These are phyloP conservation scores for Elsinoe fawcettii DNA, from an alignment of 2,329 filamentous ascomycete species.

Conservation along the genomic window DNA sequence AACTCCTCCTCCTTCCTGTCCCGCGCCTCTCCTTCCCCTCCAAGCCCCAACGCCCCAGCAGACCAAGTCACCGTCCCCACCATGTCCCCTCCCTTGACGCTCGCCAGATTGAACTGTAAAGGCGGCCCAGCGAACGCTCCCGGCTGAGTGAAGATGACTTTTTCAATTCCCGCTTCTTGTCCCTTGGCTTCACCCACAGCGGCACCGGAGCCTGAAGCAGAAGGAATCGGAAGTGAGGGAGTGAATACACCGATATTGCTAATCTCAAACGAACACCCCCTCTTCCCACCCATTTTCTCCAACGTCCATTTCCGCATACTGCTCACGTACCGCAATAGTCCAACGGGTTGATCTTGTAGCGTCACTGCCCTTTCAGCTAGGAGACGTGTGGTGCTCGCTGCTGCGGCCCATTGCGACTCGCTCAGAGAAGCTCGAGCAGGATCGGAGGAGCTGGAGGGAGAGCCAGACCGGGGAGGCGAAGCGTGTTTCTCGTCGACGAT, in stretches of 20 bases:
- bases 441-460: background rate
- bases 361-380: conserved; percentile 29
- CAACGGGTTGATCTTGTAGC: conserved; percentile 36
- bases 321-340: conserved; percentile 36
- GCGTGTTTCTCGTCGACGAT: conserved; percentile 27
- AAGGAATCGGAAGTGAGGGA: background rate
- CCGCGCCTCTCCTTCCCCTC: background rate
- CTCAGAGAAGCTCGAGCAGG: background rate
- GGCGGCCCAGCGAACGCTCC: conserved; percentile 33
- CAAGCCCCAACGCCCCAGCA: conserved; percentile 34
- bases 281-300: conserved; percentile 32
- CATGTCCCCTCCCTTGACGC: conserved; percentile 34
- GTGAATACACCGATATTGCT: conserved; percentile 40
- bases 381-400: conserved; percentile 26
- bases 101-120: conserved; percentile 37
- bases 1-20: conserved; percentile 28
- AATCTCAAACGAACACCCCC: conserved; percentile 39
- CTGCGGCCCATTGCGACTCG: conserved; percentile 29
- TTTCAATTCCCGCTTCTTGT: conserved; percentile 23
- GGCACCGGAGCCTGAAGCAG: background rate
- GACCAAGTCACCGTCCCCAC: conserved; percentile 38
- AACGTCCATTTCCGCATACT: conserved; percentile 36
- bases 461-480: conserved; percentile 16
- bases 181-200: background rate
- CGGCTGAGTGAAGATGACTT: conserved; percentile 40